Evolutionary conservation across 129 eudicot species (phyloP), one percentile per base, ranked within the genome.

Genomic region (Deinandra increscens): DNA sequence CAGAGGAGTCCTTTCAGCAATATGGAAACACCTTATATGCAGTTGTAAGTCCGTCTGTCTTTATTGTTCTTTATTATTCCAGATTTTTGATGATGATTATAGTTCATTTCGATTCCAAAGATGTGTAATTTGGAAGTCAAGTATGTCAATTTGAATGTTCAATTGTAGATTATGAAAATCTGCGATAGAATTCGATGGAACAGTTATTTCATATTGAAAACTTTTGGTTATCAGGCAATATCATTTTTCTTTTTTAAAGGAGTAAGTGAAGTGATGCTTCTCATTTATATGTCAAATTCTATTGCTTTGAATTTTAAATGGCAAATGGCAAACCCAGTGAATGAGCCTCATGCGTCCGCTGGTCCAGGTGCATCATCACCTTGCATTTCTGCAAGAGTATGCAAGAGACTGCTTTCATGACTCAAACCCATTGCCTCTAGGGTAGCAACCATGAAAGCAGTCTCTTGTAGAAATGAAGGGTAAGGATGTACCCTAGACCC

Each of bases 11-110:
- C 44, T 46, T 64, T 71, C 51, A 38, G 50, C 64, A 53, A 15
- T 44, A 71, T 79, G 81, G 61, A 18, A 71, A 62, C 50, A 39
- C 55, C 67, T 7, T 44, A 18, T 64, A 65, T 65, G 58, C 73
- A 74, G 41, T 29, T 58, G 79, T 74, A 66, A 65, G 73, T 65
- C 9, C 1, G 4, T 44, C 56, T 65, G 23, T 4, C 20, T 20
- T 39, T 64, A 26, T 42, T 64, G 11, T 34, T 4, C 20, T 20
- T 39, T 64, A 26, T 42, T 64, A 20, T 34, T 34, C 19, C 46
- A 26, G 17, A 38, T 60, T 26, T 36, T 9, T 7, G 45, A 3
- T 2, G 7, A 7, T 15, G n/a, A 60, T 14, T 61, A 61, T 22
- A 37, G 26, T 11, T 3, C 31, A 51, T 51, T 51, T 51, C 22